A percentile compares a stretch with the other conserved stretches of the same genome.
phyloP scores from a whole-genome alignment of 2,329 filamentous ascomycete genomes.

The Beauveria scarabaeidicola region DNA sequence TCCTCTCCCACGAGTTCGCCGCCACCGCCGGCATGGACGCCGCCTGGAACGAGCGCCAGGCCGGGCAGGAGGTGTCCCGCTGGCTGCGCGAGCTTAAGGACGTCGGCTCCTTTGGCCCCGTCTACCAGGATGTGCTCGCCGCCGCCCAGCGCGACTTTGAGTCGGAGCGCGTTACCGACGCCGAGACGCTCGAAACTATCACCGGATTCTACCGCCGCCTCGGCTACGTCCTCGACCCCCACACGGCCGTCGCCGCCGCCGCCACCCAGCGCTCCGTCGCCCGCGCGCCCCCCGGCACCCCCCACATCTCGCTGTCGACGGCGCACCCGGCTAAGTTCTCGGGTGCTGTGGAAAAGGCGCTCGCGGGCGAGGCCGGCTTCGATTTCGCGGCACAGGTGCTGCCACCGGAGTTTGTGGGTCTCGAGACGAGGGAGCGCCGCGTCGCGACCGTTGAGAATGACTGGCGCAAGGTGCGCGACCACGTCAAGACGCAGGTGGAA shows the following conservation, averaged over 20 bases:
- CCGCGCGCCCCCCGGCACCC: conserved; percentile 41
- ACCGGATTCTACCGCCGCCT: conserved; percentile 47
- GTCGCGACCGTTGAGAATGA: conserved; percentile 61
- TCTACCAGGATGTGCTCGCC: conserved; percentile 64
- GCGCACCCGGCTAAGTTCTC: conserved; percentile 96
- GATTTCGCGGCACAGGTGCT: conserved; percentile 67
- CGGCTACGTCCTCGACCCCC: conserved; percentile 83
- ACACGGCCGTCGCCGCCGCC: conserved; percentile 79
- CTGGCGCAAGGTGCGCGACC: conserved; percentile 66
- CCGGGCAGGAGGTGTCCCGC: conserved; percentile 63
- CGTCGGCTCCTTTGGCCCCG: conserved; percentile 70
- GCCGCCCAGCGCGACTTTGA: conserved; percentile 68
- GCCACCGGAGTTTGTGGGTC: conserved; percentile 70
- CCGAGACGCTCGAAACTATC: conserved; percentile 59
- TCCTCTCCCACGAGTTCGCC: conserved; percentile 69
- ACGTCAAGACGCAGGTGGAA: conserved; percentile 68
- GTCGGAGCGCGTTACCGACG: conserved; percentile 63
- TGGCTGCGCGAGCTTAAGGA: conserved; percentile 79
- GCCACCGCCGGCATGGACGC: conserved; percentile 51
- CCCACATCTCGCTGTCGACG: conserved; percentile 81
- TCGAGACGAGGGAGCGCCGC: conserved; percentile 67
- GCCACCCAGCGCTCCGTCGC: conserved; percentile 63
- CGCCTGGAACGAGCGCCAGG: conserved; percentile 57
- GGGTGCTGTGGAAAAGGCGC: conserved; percentile 70
- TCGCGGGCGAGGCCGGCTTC: conserved; percentile 64